These are phyloP conservation scores for Asterophora lycoperdoides DNA, from an alignment of 768 basidiomycete species.

Conservation along the genomic window DNA sequence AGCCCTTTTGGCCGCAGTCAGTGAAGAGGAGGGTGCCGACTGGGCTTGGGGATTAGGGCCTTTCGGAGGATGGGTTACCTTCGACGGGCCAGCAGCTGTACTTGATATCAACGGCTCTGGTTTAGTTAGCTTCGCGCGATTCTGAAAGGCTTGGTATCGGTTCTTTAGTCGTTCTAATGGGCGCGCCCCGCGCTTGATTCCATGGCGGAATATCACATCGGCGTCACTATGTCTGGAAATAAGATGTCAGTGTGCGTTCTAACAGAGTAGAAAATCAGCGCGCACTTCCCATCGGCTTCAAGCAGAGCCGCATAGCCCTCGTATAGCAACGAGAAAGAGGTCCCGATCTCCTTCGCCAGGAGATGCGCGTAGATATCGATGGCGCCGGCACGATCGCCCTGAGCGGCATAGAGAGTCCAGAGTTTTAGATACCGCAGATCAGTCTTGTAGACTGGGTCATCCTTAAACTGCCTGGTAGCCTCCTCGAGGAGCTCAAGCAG, in stretches of 20 bases:
- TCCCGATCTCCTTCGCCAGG: slow-evolving; percentile 70
- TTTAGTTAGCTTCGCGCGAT: slow-evolving; percentile 33
- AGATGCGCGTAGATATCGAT: slow-evolving; percentile 73
- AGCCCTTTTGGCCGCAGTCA: slow-evolving; percentile 20
- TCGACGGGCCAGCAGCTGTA: slow-evolving; percentile 12
- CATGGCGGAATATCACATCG: slow-evolving; percentile 74
- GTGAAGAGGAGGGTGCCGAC: slow-evolving; percentile 30
- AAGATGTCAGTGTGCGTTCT: not conserved
- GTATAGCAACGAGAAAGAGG: slow-evolving; percentile 74
- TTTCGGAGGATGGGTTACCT: slow-evolving; percentile 14
- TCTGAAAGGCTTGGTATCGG: slow-evolving; percentile 76
- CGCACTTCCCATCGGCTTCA: slow-evolving; percentile 71
- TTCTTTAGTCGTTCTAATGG: slow-evolving; percentile 83
- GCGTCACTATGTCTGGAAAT: slow-evolving; percentile 65
- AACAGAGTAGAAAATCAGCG: not conserved
- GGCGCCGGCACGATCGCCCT: slow-evolving; percentile 66
- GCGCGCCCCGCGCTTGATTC: slow-evolving; percentile 76
- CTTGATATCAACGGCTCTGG: slow-evolving; percentile 27
- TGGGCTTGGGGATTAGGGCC: slow-evolving; percentile 24
- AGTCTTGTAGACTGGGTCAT: slow-evolving; percentile 78
- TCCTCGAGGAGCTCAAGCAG: slow-evolving; percentile 80
- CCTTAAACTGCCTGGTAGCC: slow-evolving; percentile 74
- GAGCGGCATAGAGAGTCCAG: slow-evolving; percentile 84
- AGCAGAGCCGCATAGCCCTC: slow-evolving; percentile 85
- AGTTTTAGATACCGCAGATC: slow-evolving; percentile 90